Evolutionary conservation across 2,329 filamentous ascomycete genomes (phyloP).

Genomic region (Ophiostoma piceae): DNA sequence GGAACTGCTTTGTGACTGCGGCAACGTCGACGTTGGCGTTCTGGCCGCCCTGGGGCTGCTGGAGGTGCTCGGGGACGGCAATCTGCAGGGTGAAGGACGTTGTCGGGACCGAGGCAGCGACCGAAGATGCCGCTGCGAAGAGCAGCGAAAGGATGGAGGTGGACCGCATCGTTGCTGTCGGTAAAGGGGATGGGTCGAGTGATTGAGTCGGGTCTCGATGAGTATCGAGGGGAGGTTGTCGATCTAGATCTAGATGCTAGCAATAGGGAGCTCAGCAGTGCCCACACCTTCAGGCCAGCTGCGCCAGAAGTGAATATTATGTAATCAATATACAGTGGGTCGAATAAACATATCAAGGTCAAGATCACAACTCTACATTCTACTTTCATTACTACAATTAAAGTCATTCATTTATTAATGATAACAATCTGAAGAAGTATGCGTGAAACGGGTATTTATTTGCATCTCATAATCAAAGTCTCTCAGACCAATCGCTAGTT

Average conservation of each 20-base stretch:
- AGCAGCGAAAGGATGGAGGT: conserved; percentile 17
- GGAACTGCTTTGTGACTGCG: not conserved
- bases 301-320: not conserved
- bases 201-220: not conserved
- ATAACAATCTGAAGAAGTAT: not conserved
- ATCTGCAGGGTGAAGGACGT: conserved; percentile 25
- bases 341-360: not conserved
- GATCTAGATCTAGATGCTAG: not conserved
- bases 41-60: conserved; percentile 12
- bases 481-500: conserved; percentile 11
- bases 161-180: conserved; percentile 18
- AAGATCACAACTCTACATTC: not conserved
- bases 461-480: not conserved
- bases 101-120: conserved; percentile 11
- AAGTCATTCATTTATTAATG: too few relatives aligned
- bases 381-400: not conserved
- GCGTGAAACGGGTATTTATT: conserved; percentile 9
- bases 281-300: conserved; percentile 5
- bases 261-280: conserved; percentile 4
- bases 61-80: conserved; percentile 19
- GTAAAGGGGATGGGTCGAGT: not conserved
- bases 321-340: not conserved
- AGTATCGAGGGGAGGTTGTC: not conserved
- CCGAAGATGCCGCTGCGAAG: conserved; percentile 15
- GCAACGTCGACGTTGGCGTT: conserved; percentile 9